phyloP scores from a whole-genome alignment of 75 land plant species.

The Cunninghamia lanceolata region DNA sequence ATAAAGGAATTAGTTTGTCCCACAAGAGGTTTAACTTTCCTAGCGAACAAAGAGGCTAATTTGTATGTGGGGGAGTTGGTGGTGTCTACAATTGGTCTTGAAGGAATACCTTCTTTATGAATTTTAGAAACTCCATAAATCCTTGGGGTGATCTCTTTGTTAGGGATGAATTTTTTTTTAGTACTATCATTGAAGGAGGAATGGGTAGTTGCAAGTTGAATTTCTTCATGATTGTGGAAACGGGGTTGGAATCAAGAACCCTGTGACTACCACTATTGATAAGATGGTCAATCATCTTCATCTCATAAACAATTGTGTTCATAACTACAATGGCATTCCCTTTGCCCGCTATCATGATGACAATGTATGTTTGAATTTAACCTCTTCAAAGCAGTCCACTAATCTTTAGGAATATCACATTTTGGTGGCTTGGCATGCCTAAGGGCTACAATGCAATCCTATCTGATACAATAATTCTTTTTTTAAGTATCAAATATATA shows the following conservation, averaged over 20 bases:
- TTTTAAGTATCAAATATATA: too few species aligned
- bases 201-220: neutral
- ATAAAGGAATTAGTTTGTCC: too few species aligned
- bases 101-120: neutral
- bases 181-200: too few species aligned
- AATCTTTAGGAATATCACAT: neutral
- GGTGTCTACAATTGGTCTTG: neutral
- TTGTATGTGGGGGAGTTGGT: too few species aligned
- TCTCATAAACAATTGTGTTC: neutral
- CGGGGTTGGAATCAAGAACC: neutral
- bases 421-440: neutral
- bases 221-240: neutral
- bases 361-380: neutral
- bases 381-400: neutral
- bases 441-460: neutral
- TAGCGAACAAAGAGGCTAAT: too few species aligned
- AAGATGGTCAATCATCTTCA: neutral
- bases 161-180: neutral
- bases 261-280: neutral
- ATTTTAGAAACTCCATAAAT: neutral
- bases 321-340: neutral
- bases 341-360: neutral
- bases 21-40: too few species aligned
- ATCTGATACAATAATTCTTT: too few species aligned
- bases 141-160: neutral